Evolutionary conservation across 768 basidiomycete genomes (phyloP), one percentile per base, ranked within the genome.

Genomic region (Exsudoporus frostii): DNA sequence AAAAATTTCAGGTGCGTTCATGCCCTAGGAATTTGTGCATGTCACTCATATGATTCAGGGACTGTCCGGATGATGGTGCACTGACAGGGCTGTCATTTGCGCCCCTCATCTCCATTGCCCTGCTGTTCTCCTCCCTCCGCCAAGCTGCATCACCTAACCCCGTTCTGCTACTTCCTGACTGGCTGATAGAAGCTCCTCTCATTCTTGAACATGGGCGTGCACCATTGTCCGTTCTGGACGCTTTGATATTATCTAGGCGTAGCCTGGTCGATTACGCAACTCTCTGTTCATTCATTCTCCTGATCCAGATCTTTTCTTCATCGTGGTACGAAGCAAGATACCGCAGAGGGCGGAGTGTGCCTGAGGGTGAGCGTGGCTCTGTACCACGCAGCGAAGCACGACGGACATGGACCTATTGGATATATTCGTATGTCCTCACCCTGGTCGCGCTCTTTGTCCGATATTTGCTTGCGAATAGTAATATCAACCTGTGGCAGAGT

Each of bases 61-160:
- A 89, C 51, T 88, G 86, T 43, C 71, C 79, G 13, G 94, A 96
- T 65, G 93, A 97, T 67, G 95, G 95, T 14, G 83, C 87, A 22
- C 72, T 90, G 53, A 92, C 88, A 39, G 92, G 88, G 3, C 73
- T 96, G 13, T 78, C 93, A n/a, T 78, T 94, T 30, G 88, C 86
- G 13, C 92, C 94, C 3, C 74, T 96, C 29, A 83, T 96, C 48
- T 79, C 90, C 8, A 77, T 84, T 10, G 83, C 86, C 0, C 67
- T 93, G 48, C 72, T 92, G 55, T 78, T 77, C 59, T 78, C 80
- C 41, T 80, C 78, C 22, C 73, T 80, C 25, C 71, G 60, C 71
- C 65, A 66, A 63, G 61, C 68, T 56, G 62, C 60, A 51, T 68
- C 60, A 29, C 55, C 66, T 49, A 42, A 51, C 56, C 45, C 65